Base-by-base conservation (phyloP, 2,329 filamentous ascomycete genomes). In the Plectosphaerella cucumerina region DNA sequence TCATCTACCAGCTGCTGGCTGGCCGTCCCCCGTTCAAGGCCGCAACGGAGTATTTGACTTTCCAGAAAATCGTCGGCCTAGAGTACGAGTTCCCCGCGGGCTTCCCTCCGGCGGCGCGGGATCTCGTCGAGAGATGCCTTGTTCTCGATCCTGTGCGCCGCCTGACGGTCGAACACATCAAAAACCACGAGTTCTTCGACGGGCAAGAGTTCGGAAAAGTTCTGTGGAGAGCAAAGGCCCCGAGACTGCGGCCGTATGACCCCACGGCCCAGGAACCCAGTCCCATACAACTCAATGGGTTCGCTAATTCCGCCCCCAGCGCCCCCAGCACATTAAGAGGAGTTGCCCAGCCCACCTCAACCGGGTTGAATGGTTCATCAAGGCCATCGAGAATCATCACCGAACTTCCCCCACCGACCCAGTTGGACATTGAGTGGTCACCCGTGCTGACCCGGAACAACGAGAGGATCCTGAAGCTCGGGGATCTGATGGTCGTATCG, bases 381-480 rank as follows among this genome's bases (percentile, higher is more conserved):
- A 76, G 90, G 50, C 87, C 91, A 31, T 80, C 89, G 2, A 80
- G 91, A 54, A 85, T 97, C 53, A 95, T 99, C 54, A 97, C 94
- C 1, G 94, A 99, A 67, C 78, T 99, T 10, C 91, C 94, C 15
- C 93, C 94, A n/a, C 94, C 94, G 1, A 96, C 89, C 47, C 94
- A 97, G 67, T 76, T 99, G 22, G 94, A 99, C 64, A 96, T 99
- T 51, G 94, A 99, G 70, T 99, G 94, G 94, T 97, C 93, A 1
- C 94, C 94, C 1, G 92, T 99, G 5, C 75, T 99, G 50, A 97
- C 89, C 10, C 85, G 86, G 62, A 86, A 84, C 53, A 97, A 97
- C 63, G 94, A 99, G 69, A 84, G 94, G 34, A 99, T 99, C 59
- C 70, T 99, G 56, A 97, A 96, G 67, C 76, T 99, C 20, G 94